phyloP scores from a whole-genome alignment of 495 filamentous ascomycete genomes.

The Aspergillus taichungensis region DNA sequence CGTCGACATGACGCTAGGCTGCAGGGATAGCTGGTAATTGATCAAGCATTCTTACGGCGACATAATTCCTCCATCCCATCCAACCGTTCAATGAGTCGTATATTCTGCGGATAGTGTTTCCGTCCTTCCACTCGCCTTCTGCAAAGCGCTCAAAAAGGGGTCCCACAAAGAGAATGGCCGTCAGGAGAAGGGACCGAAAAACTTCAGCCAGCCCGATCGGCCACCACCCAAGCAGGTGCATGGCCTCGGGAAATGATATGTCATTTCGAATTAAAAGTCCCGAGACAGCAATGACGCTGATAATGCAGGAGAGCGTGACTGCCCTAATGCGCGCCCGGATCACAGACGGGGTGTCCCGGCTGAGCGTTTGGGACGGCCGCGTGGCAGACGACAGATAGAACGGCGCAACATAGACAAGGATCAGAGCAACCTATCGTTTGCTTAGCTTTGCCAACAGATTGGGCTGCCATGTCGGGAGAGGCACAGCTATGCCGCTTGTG shows the following conservation, averaged over 20 bases:
- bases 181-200: slow-evolving; percentile 50
- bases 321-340: slow-evolving; percentile 79
- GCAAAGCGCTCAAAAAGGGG: slow-evolving; percentile 73
- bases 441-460: too few relatives aligned
- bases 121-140: slow-evolving; percentile 62
- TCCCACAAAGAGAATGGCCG: slow-evolving; percentile 71
- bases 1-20: not conserved
- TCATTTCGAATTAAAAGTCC: slow-evolving; percentile 47
- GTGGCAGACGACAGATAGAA: slow-evolving; percentile 79
- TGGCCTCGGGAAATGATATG: slow-evolving; percentile 39
- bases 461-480: too few relatives aligned
- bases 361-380: slow-evolving; percentile 70
- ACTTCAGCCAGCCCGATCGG: slow-evolving; percentile 58
- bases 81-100: slow-evolving; percentile 44
- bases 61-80: slow-evolving; percentile 57
- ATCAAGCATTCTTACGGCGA: slow-evolving; percentile 43
- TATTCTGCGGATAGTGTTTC: slow-evolving; percentile 38
- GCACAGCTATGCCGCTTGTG: too few relatives aligned
- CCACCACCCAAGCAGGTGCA: slow-evolving; percentile 67
- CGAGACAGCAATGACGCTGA: slow-evolving; percentile 53
- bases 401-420: slow-evolving; percentile 77
- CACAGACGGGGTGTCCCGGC: slow-evolving; percentile 80
- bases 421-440: slow-evolving; percentile 55
- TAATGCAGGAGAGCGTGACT: slow-evolving; percentile 63
- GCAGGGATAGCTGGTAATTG: too few relatives aligned